These are phyloP conservation scores for Hanseniaspora singularis DNA, from an alignment of 805 yeast genomes.

Conservation along the genomic window DNA sequence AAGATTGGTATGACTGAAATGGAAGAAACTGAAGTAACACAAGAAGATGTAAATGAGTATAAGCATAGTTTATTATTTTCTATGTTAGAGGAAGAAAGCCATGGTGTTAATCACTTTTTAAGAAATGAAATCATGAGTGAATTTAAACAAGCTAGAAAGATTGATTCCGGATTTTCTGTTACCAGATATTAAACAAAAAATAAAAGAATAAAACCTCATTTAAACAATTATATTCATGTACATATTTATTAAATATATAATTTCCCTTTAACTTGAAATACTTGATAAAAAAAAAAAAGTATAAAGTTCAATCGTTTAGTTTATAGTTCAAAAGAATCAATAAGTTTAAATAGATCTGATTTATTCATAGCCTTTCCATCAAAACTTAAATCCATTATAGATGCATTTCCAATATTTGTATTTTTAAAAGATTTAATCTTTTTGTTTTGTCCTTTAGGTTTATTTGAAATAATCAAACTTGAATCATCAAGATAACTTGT, in stretches of 20 bases:
- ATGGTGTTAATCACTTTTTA: neutral
- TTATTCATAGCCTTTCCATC: conserved; percentile 38
- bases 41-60: neutral
- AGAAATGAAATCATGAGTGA: neutral
- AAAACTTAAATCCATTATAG: conserved; percentile 32
- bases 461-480: neutral
- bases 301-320: neutral
- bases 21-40: neutral
- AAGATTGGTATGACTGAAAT: neutral
- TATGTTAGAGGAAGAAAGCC: neutral
- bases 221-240: too few species aligned
- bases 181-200: conserved; percentile 2
- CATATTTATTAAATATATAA: too few species aligned
- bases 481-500: neutral
- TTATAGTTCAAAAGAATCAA: conserved; percentile 27
- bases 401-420: neutral
- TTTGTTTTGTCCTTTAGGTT: neutral
- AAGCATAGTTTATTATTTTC: neutral
- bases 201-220: neutral
- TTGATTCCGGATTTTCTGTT: conserved; percentile 10
- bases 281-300: neutral
- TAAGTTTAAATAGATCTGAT: conserved; percentile 33
- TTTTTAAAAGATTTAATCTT: neutral
- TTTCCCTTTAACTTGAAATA: too few species aligned
- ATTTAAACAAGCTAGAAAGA: conserved; percentile 9